Base-by-base conservation (phyloP, 202 grass and related monocot species). In the Bolboschoenoplectus hybrid region DNA sequence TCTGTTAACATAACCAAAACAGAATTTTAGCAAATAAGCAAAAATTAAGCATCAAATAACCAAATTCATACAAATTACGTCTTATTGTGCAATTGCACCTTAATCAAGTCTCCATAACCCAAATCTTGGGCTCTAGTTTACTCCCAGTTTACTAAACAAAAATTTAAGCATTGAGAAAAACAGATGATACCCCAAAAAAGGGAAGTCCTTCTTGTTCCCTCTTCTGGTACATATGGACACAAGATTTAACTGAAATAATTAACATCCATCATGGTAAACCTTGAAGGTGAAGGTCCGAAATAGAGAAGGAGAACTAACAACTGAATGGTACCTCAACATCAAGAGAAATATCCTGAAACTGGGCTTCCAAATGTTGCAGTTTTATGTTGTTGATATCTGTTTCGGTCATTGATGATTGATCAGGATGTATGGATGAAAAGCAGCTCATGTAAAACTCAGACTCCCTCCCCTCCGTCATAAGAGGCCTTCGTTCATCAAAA, bases 341-440 rank as follows among this genome's bases (percentile, higher is more conserved):
- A 72, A 98, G 85, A 91, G 36, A 45, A 74, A 92, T 88, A 13
- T 91, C 87, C 80, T 89, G 89, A 87, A 84, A 94, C 85, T 89
- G 91, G 36, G 84, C 91, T 96, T 94, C 88, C 65, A 99, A 88
- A 92, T 96, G 92, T 51, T 92, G 88, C 89, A 96, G 87, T 87
- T 86, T 94, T 81, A 92, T 79, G 74, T 80, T 92, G 44, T 85
- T 61, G 38, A 80, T 77, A 79, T 86, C 63, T 89, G 63, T 73
- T 87, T 91, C 44, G 86, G 83, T 86, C 53, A 80, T 67, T 67
- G 84, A 76, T 52, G 91, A 92, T 86, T 87, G 86, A 46, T 86
- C 96, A 64, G 89, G 72, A 85, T 98, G 85, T 4, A 80, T 45
- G 41, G 89, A 92, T 16, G 93, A 96, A 85, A 89, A 83, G 68